Base-by-base conservation (phyloP, 495 filamentous ascomycete species). In the Daldinia loculata region DNA sequence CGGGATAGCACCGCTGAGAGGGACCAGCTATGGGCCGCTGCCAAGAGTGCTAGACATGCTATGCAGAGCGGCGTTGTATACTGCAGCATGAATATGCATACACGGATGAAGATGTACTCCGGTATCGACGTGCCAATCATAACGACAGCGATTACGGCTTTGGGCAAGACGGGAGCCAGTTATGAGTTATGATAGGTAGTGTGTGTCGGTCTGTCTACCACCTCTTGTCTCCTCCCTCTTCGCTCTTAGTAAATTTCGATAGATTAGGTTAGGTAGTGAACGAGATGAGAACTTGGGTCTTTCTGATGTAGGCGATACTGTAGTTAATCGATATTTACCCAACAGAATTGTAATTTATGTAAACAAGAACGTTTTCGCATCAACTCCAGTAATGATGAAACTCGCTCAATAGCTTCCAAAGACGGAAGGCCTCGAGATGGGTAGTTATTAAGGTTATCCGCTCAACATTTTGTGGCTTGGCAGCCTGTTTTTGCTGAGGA, bases 1-100 rank as follows among this genome's bases (percentile, higher is more conserved):
- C 39, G 58, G 32, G 56, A 77, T 60, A 74, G 74, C 55, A 50
- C 60, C 11, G 69, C 72, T 30, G 71, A 52, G 30, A 38, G 30
- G 5, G 17, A 30, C 50, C 62, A 56, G 59, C 72, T 74, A 56
- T 73, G 69, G 27, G 81, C 11, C 22, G 72, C 62, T 59, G 83
- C 60, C 63, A 81, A 51, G 71, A 78, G 41, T 41, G 77, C 56
- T 62, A 81, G 81, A 68, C 83, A 85, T 65, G 80, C 70, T 39
- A 83, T 70, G 74, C 81, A 83, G 60, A 88, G 73, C n/a, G 83
- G 84, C 11, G 85, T 83, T 17, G 88, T 80, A 69, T 84, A 84
- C 36, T 83, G 84, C 30, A 89, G 76, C 19, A 81, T 72, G 48
- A 83, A 64, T 66, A 89, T 87, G 77, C 78, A 81, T 43, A 74